phyloP scores from a whole-genome alignment of 805 yeast genomes.

The Sugiyamaella americana region DNA sequence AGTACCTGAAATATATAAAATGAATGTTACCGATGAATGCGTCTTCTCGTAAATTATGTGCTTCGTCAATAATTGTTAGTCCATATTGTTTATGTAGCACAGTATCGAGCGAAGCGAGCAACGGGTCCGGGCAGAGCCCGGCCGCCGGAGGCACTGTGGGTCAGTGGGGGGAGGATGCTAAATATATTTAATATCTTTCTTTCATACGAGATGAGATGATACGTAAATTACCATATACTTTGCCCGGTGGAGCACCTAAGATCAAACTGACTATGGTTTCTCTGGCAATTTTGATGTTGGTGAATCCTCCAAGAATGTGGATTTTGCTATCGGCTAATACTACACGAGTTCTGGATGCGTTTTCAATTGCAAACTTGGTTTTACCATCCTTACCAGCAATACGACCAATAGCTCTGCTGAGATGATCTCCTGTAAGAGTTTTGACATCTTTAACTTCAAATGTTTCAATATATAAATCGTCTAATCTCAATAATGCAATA shows the following conservation, averaged over 20 bases:
- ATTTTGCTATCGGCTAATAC: slow-evolving; percentile 95
- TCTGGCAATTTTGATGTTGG: slow-evolving; percentile 97
- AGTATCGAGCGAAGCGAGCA: too few relatives aligned
- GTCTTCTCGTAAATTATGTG: too few relatives aligned
- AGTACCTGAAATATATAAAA: too few relatives aligned
- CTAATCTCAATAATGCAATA: slow-evolving; percentile 86
- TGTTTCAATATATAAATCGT: slow-evolving; percentile 93
- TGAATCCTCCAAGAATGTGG: slow-evolving; percentile 94
- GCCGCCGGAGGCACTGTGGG: too few relatives aligned
- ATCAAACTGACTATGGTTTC: slow-evolving; percentile 92
- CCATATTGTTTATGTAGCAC: too few relatives aligned
- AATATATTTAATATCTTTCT: slow-evolving; percentile 64
- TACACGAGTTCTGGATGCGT: slow-evolving; percentile 96
- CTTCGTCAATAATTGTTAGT: too few relatives aligned
- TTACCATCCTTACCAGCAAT: slow-evolving; percentile 99
- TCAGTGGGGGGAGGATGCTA: too few relatives aligned
- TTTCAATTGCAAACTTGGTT: slow-evolving; percentile 96
- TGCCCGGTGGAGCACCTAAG: slow-evolving; percentile 97
- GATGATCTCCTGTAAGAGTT: slow-evolving; percentile 91
- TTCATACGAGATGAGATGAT: slow-evolving; percentile 95
- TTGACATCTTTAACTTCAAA: slow-evolving; percentile 96
- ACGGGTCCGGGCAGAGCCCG: too few relatives aligned
- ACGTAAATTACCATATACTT: slow-evolving; percentile 94
- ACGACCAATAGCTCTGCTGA: slow-evolving; percentile 98
- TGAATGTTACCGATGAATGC: too few relatives aligned